phyloP scores from a whole-genome alignment of 192 early-diverging fungal species.

The Dimargaris cristalligena region DNA sequence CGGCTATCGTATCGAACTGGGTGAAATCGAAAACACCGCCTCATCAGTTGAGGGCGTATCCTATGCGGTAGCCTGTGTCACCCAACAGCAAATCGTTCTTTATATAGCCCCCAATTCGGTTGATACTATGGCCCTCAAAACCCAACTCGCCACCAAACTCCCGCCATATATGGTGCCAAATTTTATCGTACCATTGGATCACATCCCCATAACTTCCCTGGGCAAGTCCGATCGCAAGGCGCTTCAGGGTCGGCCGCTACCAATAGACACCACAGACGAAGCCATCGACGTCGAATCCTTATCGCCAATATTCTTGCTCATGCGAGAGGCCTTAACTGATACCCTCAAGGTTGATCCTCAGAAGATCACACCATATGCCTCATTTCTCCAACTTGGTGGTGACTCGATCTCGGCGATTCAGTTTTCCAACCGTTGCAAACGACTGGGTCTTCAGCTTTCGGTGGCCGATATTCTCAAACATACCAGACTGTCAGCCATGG shows the following conservation, averaged over 20 bases:
- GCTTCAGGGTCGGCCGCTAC: conserved; percentile 11
- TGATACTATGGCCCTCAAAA: conserved; percentile 19
- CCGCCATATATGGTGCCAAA: conserved; percentile 49
- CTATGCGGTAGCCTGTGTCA: conserved; percentile 14
- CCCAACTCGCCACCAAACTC: conserved; percentile 30
- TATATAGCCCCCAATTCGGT: conserved; percentile 29
- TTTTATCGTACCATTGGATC: conserved; percentile 14
- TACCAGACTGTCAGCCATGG: too few species aligned
- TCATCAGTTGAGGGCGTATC: conserved; percentile 29
- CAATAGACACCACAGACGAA: neutral
- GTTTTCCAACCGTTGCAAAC: neutral
- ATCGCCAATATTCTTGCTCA: neutral
- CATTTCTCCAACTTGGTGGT: conserved; percentile 10
- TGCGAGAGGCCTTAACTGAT: neutral
- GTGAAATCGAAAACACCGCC: conserved; percentile 44
- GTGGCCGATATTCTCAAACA: neutral
- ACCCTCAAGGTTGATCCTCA: neutral
- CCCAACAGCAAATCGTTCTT: conserved; percentile 35
- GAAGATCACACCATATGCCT: neutral
- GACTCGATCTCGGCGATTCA: neutral
- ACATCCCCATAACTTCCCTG: conserved; percentile 15
- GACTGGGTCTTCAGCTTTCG: neutral
- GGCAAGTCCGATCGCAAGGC: conserved; percentile 21
- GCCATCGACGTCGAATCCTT: neutral
- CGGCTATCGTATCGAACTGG: conserved; percentile 47